Conservation (phyloP, 1,284 basidiomycete species). For the Fomitopsis pinicola region DNA sequence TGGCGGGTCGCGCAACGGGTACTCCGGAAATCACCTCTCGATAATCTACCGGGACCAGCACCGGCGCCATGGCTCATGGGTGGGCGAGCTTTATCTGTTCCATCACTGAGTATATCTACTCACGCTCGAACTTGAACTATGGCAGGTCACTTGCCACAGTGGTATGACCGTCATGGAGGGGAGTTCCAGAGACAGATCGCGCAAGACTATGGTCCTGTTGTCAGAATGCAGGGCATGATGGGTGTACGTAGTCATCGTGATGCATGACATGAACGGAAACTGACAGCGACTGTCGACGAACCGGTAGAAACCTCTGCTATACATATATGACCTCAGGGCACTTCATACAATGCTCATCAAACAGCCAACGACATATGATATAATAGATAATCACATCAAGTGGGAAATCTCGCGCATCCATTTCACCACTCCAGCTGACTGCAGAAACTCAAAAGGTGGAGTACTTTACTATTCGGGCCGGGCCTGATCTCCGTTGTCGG, state of each 20-base stretch:
- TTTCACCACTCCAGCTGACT: too few relatives aligned
- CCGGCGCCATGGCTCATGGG: slow-evolving; percentile 12
- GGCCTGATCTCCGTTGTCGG: slow-evolving; percentile 2
- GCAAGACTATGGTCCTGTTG: slow-evolving; percentile 16
- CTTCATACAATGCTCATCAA: slow-evolving; percentile 3
- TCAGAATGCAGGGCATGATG: slow-evolving; percentile 14
- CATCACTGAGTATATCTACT: neutral
- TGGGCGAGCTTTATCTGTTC: neutral
- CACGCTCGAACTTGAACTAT: neutral
- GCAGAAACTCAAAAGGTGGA: too few relatives aligned
- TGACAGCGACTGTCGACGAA: neutral
- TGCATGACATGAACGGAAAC: too few relatives aligned
- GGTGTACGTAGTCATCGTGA: slow-evolving; percentile 4
- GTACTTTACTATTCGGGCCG: slow-evolving; percentile 3
- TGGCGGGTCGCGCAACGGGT: neutral
- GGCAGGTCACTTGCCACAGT: slow-evolving; percentile 11
- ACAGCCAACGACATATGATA: neutral
- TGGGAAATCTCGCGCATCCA: too few relatives aligned
- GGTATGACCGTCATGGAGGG: slow-evolving; percentile 8
- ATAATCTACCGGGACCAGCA: slow-evolving; percentile 13
- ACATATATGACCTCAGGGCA: slow-evolving; percentile 5
- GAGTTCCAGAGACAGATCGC: slow-evolving; percentile 14
- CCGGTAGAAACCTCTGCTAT: slow-evolving; percentile 2
- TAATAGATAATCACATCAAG: too few relatives aligned
- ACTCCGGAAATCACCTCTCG: slow-evolving; percentile 8